Evolutionary conservation across 139 green algal species (phyloP).

Genomic region (Closterium sp.): DNA sequence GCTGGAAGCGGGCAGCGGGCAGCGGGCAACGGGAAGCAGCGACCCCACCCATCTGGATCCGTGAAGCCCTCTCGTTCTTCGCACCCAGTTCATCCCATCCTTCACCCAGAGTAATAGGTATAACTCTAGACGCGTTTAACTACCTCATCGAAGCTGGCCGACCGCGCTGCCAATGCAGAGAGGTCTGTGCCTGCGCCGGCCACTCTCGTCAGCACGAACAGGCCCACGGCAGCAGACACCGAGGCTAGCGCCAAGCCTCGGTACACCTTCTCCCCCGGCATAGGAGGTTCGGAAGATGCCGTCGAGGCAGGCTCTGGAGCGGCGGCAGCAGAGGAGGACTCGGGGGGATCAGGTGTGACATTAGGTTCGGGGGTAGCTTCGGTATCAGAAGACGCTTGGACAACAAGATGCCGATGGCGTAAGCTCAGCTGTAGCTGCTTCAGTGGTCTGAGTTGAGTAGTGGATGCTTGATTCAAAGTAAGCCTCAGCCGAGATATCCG

Average conservation of each 20-base stretch:
- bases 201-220: slow-evolving; percentile 44
- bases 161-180: not conserved
- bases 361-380: not conserved
- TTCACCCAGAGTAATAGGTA: no score
- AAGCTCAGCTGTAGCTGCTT: not conserved
- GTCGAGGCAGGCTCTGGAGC: not conserved
- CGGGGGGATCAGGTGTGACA: not conserved
- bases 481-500: not conserved
- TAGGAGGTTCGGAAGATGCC: not conserved
- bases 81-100: no score
- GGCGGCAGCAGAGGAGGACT: not conserved
- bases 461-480: not conserved
- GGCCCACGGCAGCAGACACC: slow-evolving; percentile 19
- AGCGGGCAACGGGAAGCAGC: no score
- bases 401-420: not conserved
- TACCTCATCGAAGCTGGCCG: not conserved
- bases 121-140: no score
- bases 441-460: not conserved
- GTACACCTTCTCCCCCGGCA: not conserved
- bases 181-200: slow-evolving; percentile 20
- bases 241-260: slow-evolving; percentile 28
- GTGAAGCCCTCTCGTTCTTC: no score
- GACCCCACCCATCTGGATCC: no score
- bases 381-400: not conserved
- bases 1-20: no score